These are phyloP conservation scores for Neonectria magnoliae DNA, from an alignment of 2,329 filamentous ascomycete genomes.

Conservation along the genomic window DNA sequence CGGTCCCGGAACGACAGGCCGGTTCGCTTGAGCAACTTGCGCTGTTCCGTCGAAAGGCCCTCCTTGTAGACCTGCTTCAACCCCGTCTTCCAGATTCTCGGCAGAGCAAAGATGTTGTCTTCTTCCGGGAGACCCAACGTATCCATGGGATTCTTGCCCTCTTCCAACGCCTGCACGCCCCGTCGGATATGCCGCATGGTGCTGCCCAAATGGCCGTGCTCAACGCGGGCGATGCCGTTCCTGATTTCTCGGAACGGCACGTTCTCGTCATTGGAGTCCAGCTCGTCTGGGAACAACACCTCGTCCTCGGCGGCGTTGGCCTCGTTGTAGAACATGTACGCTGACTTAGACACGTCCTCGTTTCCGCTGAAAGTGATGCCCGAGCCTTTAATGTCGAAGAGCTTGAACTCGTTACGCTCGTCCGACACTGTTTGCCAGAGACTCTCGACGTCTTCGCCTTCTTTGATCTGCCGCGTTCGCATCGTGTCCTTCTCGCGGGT, in stretches of 20 bases:
- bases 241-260: slow-evolving; percentile 36
- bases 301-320: slow-evolving; percentile 37
- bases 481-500: slow-evolving; percentile 37
- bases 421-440: slow-evolving; percentile 39
- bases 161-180: slow-evolving; percentile 22
- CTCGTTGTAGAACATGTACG: slow-evolving; percentile 43
- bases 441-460: slow-evolving; percentile 34
- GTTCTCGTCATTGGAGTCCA: slow-evolving; percentile 18
- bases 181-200: slow-evolving; percentile 19
- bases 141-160: slow-evolving; percentile 19
- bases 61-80: slow-evolving; percentile 25
- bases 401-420: slow-evolving; percentile 26
- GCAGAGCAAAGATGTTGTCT: slow-evolving; percentile 34
- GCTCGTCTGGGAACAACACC: slow-evolving; percentile 42
- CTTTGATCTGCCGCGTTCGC: slow-evolving; percentile 38
- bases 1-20: slow-evolving; percentile 20
- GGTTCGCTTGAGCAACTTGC: slow-evolving; percentile 23
- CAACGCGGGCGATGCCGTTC: slow-evolving; percentile 37
- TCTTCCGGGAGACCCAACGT: slow-evolving; percentile 1
- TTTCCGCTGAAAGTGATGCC: slow-evolving; percentile 12
- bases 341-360: slow-evolving; percentile 2
- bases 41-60: not conserved
- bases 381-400: slow-evolving; percentile 23
- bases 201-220: slow-evolving; percentile 27
- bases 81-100: slow-evolving; percentile 37